A percentile compares a stretch with the other conserved stretches of the same genome.
phyloP scores from a whole-genome alignment of 768 basidiomycete species.

The Kwoniella shandongensis region DNA sequence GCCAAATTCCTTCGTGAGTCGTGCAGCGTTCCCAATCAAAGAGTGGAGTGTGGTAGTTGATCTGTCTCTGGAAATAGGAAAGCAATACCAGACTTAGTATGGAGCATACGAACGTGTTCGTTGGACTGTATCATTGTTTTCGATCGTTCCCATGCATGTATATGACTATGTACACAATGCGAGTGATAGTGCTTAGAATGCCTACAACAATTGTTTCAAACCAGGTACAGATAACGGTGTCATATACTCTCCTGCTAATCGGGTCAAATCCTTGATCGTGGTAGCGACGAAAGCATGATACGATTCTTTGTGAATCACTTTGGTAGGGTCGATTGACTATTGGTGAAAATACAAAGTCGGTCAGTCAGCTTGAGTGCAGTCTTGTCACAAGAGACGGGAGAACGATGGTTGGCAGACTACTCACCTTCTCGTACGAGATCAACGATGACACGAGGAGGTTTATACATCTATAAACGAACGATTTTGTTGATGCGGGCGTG shows the following conservation, averaged over 20 bases:
- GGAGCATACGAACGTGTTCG: too few relatives aligned
- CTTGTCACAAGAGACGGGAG: background rate
- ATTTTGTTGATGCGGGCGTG: slow-evolving; percentile 36
- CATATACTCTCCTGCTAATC: slow-evolving; percentile 20
- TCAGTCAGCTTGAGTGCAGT: background rate
- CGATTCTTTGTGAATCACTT: slow-evolving; percentile 34
- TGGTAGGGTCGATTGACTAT: slow-evolving; percentile 22
- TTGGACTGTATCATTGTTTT: too few relatives aligned
- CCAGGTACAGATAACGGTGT: slow-evolving; percentile 24
- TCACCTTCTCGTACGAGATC: slow-evolving; percentile 58
- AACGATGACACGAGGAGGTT: slow-evolving; percentile 60
- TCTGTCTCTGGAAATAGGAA: slow-evolving; percentile 1
- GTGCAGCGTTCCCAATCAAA: background rate
- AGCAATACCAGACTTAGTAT: slow-evolving; percentile 22
- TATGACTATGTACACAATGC: too few relatives aligned
- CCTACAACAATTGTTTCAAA: slow-evolving; percentile 28
- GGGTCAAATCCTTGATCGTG: slow-evolving; percentile 18
- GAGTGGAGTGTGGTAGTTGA: background rate
- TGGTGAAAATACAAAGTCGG: too few relatives aligned
- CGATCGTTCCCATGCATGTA: too few relatives aligned
- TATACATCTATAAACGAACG: slow-evolving; percentile 48
- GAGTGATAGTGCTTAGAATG: too few relatives aligned
- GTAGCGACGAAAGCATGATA: slow-evolving; percentile 36
- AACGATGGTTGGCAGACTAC: slow-evolving; percentile 10
- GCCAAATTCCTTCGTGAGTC: slow-evolving; percentile 71